Evolutionary conservation across 345 rosid genomes (phyloP).

Genomic region (Melaleuca alternifolia): DNA sequence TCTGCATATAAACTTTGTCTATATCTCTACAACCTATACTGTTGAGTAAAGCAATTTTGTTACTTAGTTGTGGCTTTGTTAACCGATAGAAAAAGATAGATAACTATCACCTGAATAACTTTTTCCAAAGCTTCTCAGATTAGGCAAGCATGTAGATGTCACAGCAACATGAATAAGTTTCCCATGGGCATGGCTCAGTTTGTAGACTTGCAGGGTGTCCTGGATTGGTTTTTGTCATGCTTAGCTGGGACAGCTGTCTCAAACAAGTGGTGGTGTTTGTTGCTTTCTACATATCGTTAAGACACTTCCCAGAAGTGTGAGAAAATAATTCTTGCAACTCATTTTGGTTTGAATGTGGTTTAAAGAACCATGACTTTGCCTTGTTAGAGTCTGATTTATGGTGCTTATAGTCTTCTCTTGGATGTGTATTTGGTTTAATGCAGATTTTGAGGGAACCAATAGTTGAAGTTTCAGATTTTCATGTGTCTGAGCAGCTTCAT

Average conservation of each 20-base stretch:
- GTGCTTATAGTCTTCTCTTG: not conserved
- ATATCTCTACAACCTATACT: not conserved
- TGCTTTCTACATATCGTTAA: not conserved
- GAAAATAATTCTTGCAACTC: not conserved
- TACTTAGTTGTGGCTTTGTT: not conserved
- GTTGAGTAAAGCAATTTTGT: not conserved
- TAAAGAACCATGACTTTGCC: not conserved
- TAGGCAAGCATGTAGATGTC: not conserved
- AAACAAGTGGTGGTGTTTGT: not conserved
- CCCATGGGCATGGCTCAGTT: not conserved
- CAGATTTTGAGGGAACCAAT: conserved; percentile 6
- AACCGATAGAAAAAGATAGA: not conserved
- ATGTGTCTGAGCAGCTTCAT: conserved; percentile 2
- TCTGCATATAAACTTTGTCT: not conserved
- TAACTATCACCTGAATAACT: not conserved
- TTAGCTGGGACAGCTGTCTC: not conserved
- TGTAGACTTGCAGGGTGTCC: not conserved
- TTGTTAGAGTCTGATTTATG: not conserved
- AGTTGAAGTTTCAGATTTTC: conserved; percentile 1
- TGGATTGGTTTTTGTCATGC: not conserved
- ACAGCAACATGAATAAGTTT: not conserved
- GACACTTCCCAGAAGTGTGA: not conserved
- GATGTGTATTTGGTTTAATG: conserved; percentile 10
- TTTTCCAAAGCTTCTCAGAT: not conserved
- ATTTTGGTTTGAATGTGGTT: not conserved